Conservation (phyloP, 208 protist species). For the Wallacemonas rigidus region DNA sequence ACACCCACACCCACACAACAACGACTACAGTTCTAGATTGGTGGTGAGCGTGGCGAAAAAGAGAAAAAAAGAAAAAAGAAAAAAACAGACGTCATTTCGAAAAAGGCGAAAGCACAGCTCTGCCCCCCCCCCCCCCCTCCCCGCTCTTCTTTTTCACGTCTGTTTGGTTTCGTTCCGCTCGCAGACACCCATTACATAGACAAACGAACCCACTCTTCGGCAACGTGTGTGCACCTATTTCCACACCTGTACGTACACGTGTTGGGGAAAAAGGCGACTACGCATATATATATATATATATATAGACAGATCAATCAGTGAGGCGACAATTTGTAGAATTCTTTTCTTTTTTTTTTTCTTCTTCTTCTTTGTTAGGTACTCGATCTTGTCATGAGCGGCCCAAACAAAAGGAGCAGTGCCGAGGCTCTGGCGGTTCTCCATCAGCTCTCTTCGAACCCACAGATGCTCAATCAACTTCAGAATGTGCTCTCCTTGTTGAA, state of each 20-base stretch:
- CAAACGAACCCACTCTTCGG: too few relatives aligned
- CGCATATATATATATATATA: background rate
- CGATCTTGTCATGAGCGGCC: background rate
- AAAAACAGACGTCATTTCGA: background rate
- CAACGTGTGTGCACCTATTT: too few relatives aligned
- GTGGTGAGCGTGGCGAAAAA: background rate
- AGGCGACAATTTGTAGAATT: too few relatives aligned
- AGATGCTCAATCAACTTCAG: conserved; percentile 68
- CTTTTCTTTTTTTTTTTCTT: background rate
- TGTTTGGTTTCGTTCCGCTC: background rate
- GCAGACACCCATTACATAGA: too few relatives aligned
- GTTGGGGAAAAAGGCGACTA: background rate
- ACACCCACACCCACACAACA: too few relatives aligned
- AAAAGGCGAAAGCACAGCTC: background rate
- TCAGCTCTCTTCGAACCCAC: conserved; percentile 64
- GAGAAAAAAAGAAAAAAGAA: background rate
- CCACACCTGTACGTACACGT: too few relatives aligned
- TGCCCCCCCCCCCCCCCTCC: background rate
- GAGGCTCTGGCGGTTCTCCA: conserved; percentile 61
- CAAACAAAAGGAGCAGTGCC: background rate
- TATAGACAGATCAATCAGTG: background rate
- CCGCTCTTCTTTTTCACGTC: conserved; percentile 2
- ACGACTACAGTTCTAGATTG: too few relatives aligned
- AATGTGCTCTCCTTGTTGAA: conserved; percentile 49
- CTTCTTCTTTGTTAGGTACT: background rate